phyloP scores from a whole-genome alignment of 192 early-diverging fungal species.

The Podila epicladia region DNA sequence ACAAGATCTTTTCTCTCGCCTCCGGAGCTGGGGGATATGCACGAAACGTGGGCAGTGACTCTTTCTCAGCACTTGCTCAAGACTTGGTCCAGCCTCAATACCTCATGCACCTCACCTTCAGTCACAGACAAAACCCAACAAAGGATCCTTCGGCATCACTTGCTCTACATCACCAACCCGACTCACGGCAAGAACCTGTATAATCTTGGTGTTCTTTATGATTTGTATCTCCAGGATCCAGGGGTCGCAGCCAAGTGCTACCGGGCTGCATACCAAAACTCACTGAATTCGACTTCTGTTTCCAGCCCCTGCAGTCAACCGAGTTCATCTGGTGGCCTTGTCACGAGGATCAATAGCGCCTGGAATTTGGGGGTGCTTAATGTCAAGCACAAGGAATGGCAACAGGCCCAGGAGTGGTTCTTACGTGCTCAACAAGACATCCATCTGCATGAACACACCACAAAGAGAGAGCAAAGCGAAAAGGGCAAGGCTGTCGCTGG shows the following conservation, averaged over 20 bases:
- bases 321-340: background rate
- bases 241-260: constrained; percentile 28
- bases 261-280: constrained; percentile 21
- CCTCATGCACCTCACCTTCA: background rate
- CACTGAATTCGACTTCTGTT: background rate
- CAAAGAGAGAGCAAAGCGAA: background rate
- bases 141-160: constrained; percentile 31
- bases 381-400: constrained; percentile 25
- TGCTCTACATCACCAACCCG: constrained; percentile 38
- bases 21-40: background rate
- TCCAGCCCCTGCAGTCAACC: background rate
- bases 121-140: background rate
- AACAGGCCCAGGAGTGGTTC: constrained; percentile 24
- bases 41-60: background rate
- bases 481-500: background rate
- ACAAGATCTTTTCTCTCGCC: background rate
- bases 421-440: constrained; percentile 24
- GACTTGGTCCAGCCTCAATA: background rate
- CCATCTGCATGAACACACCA: constrained; percentile 4
- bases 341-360: constrained; percentile 42
- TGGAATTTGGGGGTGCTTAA: constrained; percentile 38
- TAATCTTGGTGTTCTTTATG: constrained; percentile 38
- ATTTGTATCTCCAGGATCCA: constrained; percentile 14
- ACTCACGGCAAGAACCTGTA: constrained; percentile 37
- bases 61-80: background rate